Base-by-base conservation (phyloP, 2,329 filamentous ascomycete species). In the Pleoardoris graminearum region DNA sequence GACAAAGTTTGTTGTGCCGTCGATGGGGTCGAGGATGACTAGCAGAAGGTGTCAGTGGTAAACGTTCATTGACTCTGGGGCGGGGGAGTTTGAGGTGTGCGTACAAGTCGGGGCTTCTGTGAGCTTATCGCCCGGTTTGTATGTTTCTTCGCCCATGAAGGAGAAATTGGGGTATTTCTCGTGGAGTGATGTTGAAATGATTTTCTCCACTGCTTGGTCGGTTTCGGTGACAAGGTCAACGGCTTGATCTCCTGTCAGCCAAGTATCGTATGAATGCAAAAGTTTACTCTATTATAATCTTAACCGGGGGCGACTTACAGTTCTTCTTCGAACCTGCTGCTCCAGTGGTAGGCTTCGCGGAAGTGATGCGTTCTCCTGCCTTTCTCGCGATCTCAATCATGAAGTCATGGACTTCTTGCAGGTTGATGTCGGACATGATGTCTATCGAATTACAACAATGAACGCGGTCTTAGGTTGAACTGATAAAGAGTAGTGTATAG, bases 1-100 rank as follows among this genome's bases (percentile, higher is more conserved):
- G 41, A 92, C 82, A 67, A 93, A 91, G 79, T 92, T 92, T 45
- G 87, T 90, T 6, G 84, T 91, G 66, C 88, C 89, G 75, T 93
- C 89, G 62, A 93, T 91, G 38, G 89, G 89, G 70, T 93, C 89
- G 60, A 89, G 86, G 66, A 92, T 82, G 75, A 92, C 92, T 39
- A 88, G 21, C 8, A 12, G 7, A 7, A 2, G 16, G 6, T 2
- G 16, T 43, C 14, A 19, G 25, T n/a, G n/a, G n/a, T n/a, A n/a
- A n/a, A n/a, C n/a, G n/a, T n/a, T n/a, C 25, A 14, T 19, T 12
- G 21, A 4, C 21, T 37, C 3, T 16, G 10, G n/a, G 5, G 32
- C 7, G 32, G 4, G n/a, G 5, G 7, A 4, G 32, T 16, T 11
- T 7, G 33, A 8, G 19, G 33, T 12, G 10, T 17, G 30, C 35